Evolutionary conservation across 495 filamentous ascomycete genomes (phyloP), one percentile per base, ranked within the genome.

Genomic region (Penicillium canariense): DNA sequence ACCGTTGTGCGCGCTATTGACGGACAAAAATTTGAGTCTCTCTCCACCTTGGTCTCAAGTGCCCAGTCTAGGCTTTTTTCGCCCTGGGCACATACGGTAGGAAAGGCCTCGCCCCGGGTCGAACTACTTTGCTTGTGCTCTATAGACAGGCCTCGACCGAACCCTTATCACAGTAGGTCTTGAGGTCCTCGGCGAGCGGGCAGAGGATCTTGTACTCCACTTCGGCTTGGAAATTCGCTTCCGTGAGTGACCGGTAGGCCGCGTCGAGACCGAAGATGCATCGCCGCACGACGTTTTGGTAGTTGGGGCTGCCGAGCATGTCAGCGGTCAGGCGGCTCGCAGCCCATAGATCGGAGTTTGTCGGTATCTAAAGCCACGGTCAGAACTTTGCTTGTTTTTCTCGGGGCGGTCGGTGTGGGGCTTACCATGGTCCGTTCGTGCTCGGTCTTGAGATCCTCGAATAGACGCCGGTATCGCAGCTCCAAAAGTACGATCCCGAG

Each of bases 371-470:
- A 22, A 22, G 18, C 36, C 17, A 18, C 22, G 18, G 36, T 39
- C 9, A 39, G 36, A 39, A 11, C 36, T 39, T 39, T 39, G 36
- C 36, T 39, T 39, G 36, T 39, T 39, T 12, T 39, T 10, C 12
- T n/a, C n/a, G 5, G 6, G 0, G 9, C 12, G 8, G 17, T 17
- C 7, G 14, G n/a, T 2, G 27, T 31, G 35, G 42, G 31, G 23
- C 47, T 17, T 50, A 26, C 34, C 22, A 50, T 50, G 20, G 20
- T 38, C 12, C 32, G 20, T 26, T 50, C 31, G 5, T 26, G 8
- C 10, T 36, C 47, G 9, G 20, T 50, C 31, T 50, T 50, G 20
- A 50, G 47, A 36, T 39, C 22, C 18, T 50, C 47, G 11, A 50
- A 50, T 11, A 23, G 7, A 6, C 17, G 5, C n/a, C 47, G 47